phyloP scores from a whole-genome alignment of 208 protist species.

The Phytomonas sp. region DNA sequence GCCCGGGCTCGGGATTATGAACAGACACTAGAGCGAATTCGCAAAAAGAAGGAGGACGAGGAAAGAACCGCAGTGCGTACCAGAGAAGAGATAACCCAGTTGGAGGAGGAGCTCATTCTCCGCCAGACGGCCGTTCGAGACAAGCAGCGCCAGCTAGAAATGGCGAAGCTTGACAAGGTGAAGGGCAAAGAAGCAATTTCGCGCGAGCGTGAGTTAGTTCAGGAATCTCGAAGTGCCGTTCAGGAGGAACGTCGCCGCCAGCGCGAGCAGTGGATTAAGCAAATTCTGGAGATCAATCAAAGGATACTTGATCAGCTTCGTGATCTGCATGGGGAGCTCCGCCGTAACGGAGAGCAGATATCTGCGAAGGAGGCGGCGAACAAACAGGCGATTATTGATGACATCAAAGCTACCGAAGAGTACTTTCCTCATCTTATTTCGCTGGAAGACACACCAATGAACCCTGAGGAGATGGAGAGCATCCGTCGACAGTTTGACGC shows the following conservation, averaged over 20 bases:
- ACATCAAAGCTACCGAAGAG: conserved; percentile 82
- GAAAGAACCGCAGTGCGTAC: conserved; percentile 56
- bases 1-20: conserved; percentile 75
- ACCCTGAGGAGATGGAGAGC: conserved; percentile 75
- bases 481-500: conserved; percentile 85
- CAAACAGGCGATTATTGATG: conserved; percentile 61
- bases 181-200: conserved; percentile 79
- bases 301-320: conserved; percentile 75
- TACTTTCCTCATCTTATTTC: conserved; percentile 85
- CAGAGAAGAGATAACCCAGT: conserved; percentile 64
- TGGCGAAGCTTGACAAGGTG: conserved; percentile 76
- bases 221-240: conserved; percentile 65
- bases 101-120: conserved; percentile 72
- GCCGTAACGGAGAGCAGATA: conserved; percentile 52
- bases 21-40: conserved; percentile 80
- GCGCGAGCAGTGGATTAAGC: conserved; percentile 83
- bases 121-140: conserved; percentile 62
- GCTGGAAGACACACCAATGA: conserved; percentile 76
- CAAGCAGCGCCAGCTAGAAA: conserved; percentile 86
- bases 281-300: conserved; percentile 85
- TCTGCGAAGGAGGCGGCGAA: conserved; percentile 63
- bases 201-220: conserved; percentile 58
- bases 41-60: conserved; percentile 84
- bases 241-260: conserved; percentile 64
- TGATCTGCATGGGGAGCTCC: conserved; percentile 60